Conservation (phyloP, 2,329 filamentous ascomycete species). For the Pseudopithomyces maydicus region DNA sequence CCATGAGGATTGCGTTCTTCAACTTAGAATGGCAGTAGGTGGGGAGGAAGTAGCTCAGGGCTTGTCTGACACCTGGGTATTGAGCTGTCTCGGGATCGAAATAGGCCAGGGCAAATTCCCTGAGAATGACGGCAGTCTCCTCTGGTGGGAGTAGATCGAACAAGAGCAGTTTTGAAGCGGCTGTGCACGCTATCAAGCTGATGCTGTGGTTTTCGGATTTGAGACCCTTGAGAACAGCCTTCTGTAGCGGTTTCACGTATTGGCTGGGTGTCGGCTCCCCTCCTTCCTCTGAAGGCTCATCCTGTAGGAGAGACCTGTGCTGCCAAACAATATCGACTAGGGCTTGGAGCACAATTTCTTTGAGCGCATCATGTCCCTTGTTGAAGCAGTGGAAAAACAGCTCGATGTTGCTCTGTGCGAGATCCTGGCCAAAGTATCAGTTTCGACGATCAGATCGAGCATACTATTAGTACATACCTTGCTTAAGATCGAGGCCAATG, state of each 20-base stretch:
- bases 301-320: slow-evolving; percentile 49
- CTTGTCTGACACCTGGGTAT: slow-evolving; percentile 84
- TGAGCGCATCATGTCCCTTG: slow-evolving; percentile 87
- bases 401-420: slow-evolving; percentile 88
- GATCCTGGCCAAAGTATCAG: slow-evolving; percentile 56
- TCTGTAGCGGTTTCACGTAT: slow-evolving; percentile 69
- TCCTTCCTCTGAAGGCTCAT: slow-evolving; percentile 48
- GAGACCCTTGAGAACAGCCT: slow-evolving; percentile 83
- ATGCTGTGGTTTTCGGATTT: slow-evolving; percentile 70
- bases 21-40: slow-evolving; percentile 88
- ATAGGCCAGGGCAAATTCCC: slow-evolving; percentile 82
- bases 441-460: not conserved
- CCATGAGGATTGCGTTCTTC: slow-evolving; percentile 84
- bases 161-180: slow-evolving; percentile 84
- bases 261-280: slow-evolving; percentile 35
- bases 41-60: slow-evolving; percentile 89
- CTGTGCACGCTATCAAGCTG: slow-evolving; percentile 79
- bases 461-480: slow-evolving; percentile 58
- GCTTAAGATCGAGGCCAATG: slow-evolving; percentile 88
- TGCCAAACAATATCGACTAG: slow-evolving; percentile 87
- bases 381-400: slow-evolving; percentile 96
- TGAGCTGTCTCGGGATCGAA: slow-evolving; percentile 82
- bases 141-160: slow-evolving; percentile 67
- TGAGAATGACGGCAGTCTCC: slow-evolving; percentile 71
- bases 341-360: slow-evolving; percentile 89